These are phyloP conservation scores for Fusarium sp. DNA, from an alignment of 2,329 filamentous ascomycete species.

Conservation along the genomic window DNA sequence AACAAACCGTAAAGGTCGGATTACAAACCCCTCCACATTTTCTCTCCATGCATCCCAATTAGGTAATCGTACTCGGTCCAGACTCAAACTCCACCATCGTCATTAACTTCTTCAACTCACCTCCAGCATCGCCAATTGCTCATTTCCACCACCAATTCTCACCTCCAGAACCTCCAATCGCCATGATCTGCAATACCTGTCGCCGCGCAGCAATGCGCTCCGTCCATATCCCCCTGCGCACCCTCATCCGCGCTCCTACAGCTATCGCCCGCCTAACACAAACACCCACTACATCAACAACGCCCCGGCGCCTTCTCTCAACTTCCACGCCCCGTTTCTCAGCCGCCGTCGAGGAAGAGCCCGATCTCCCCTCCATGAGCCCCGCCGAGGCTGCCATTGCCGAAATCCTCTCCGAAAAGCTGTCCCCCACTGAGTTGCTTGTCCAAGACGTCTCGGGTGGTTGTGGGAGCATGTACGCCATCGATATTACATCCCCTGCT, in stretches of 20 bases:
- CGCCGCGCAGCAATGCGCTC: conserved; percentile 42
- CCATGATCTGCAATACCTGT: conserved; percentile 43
- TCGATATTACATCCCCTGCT: conserved; percentile 77
- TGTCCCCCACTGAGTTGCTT: conserved; percentile 63
- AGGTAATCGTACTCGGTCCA: conserved; percentile 13
- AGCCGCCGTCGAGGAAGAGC: conserved; percentile 20
- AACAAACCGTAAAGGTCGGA: conserved; percentile 27
- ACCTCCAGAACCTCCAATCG: background rate
- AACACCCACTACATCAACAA: conserved; percentile 3
- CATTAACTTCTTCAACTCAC: conserved; percentile 13
- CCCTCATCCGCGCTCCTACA: conserved; percentile 19
- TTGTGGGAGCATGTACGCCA: conserved; percentile 88
- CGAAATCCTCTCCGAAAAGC: conserved; percentile 61
- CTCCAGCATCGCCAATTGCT: conserved; percentile 17
- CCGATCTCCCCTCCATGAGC: conserved; percentile 48
- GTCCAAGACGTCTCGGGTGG: conserved; percentile 86
- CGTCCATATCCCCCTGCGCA: conserved; percentile 16
- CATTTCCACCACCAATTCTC: background rate
- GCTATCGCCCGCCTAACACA: conserved; percentile 10
- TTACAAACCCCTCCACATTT: conserved; percentile 43
- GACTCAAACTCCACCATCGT: conserved; percentile 21
- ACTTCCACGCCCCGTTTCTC: conserved; percentile 13
- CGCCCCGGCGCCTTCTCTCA: conserved; percentile 19
- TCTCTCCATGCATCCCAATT: conserved; percentile 14
- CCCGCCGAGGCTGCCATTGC: conserved; percentile 70